Percentiles rank a stretch among this genome's conserved stretches.
Conservation (phyloP, 345 rosid genomes). For the Turritis glabra region DNA sequence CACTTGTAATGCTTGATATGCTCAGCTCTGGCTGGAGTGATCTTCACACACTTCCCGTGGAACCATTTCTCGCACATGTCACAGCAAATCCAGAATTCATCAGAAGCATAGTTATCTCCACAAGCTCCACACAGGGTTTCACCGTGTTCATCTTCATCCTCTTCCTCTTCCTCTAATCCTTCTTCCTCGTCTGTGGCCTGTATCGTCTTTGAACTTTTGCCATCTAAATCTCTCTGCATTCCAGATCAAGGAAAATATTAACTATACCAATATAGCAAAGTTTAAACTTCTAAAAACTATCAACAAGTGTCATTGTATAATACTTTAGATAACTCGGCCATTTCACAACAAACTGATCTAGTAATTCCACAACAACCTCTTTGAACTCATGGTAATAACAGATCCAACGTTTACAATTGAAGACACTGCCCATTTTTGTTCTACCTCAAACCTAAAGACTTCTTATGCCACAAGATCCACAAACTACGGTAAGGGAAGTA, state of each 20-base stretch:
- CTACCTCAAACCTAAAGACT: neutral
- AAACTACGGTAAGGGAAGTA: neutral
- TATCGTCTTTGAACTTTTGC: constrained; percentile 41
- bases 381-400: neutral
- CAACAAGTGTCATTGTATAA: neutral
- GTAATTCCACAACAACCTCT: neutral
- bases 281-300: neutral
- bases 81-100: constrained; percentile 88
- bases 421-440: neutral
- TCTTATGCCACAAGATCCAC: neutral
- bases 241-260: constrained; percentile 16
- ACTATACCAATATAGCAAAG: constrained; percentile 3
- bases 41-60: constrained; percentile 82
- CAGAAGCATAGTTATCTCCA: constrained; percentile 69
- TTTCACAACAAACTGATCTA: neutral
- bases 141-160: constrained; percentile 60
- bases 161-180: constrained; percentile 48
- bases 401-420: neutral
- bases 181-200: constrained; percentile 55
- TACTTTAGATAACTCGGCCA: neutral
- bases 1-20: constrained; percentile 87
- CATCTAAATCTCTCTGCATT: constrained; percentile 57
- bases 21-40: constrained; percentile 84
- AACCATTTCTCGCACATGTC: constrained; percentile 88
- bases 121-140: constrained; percentile 84